Evolutionary conservation across 805 yeast species (phyloP), one percentile per base, ranked within the genome.

Genomic region (Soucietia sequanensis): DNA sequence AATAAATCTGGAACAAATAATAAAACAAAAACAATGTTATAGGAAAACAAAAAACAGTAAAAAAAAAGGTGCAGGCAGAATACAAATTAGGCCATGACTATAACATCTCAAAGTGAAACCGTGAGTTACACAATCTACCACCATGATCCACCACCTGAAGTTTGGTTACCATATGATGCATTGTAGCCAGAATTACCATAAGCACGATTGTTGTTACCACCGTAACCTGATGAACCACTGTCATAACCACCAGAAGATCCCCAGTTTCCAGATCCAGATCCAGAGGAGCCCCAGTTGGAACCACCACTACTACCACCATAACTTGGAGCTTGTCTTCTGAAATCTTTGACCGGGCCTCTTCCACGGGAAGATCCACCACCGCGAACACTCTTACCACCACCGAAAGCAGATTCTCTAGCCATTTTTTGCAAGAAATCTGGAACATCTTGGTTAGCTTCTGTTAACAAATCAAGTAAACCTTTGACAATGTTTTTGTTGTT

Each of bases 361-460:
- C 77, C 70, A 38, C 67, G 55, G n/a, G n/a, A n/a, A n/a, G n/a
- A n/a, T n/a, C n/a, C n/a, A 23, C 59, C 58, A 25, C 68, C 62
- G 34, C 62, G 52, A n/a, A 54, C 50, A 23, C 60, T 50, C 27
- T 53, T 47, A 41, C 76, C 75, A 42, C 69, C 68, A 38, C 78
- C 76, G 51, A 70, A 69, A 32, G 79, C 62, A 38, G 76, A 65
- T 71, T 89, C 97, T 71, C 95, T 84, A 41, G 85, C 72, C 48
- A 89, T 79, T 44, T 81, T 77, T 48, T 74, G 77, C 64, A 93
- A 76, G 75, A 93, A 93, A 42, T 76, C 78, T 47, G 99, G 99
- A 47, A 90, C 84, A 65, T 91, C 98, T 75, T 93, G 99, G 73
- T 93, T 91, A 44, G 99, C 97, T 71, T 93, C 99, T 48, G 80